Percentiles rank a stretch among this genome's conserved stretches.
These are phyloP conservation scores for Lippia alba DNA, from an alignment of 305 asterid genomes.

Conservation along the genomic window DNA sequence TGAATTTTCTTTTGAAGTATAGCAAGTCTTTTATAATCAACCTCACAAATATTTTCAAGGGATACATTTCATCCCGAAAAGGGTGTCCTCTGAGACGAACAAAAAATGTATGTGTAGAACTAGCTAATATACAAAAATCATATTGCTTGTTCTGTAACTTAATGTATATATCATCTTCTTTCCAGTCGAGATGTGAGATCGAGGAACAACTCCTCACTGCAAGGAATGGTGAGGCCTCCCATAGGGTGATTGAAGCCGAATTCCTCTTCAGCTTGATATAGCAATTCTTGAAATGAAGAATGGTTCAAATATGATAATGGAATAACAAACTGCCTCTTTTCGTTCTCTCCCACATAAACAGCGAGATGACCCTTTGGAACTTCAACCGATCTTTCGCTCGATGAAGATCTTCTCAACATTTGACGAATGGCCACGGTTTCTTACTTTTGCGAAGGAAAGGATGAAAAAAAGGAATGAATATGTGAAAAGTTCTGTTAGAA, in stretches of 20 bases:
- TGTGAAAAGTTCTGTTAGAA: not conserved
- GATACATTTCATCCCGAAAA: not conserved
- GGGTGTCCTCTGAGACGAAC: not conserved
- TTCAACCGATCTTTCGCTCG: conserved; percentile 24
- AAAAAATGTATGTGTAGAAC: not conserved
- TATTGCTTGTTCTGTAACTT: not conserved
- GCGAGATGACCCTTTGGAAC: conserved; percentile 40
- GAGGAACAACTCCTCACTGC: conserved; percentile 26
- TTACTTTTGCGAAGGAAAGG: no score
- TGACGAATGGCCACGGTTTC: conserved; percentile 36
- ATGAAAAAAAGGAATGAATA: not conserved
- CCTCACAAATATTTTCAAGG: not conserved
- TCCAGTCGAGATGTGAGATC: conserved; percentile 26
- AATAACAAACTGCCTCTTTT: conserved; percentile 28
- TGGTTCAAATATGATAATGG: conserved; percentile 38
- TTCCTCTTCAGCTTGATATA: conserved; percentile 33
- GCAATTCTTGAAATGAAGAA: conserved; percentile 31
- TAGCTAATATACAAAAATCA: not conserved
- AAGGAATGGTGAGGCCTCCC: conserved; percentile 38
- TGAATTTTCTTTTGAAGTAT: no score
- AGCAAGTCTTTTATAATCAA: not conserved
- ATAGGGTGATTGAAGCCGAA: conserved; percentile 36
- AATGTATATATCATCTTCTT: not conserved
- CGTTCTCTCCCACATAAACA: conserved; percentile 37
- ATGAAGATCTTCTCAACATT: conserved; percentile 34